phyloP scores from a whole-genome alignment of 148 eudicot species.

The Rhododendron simsii region DNA sequence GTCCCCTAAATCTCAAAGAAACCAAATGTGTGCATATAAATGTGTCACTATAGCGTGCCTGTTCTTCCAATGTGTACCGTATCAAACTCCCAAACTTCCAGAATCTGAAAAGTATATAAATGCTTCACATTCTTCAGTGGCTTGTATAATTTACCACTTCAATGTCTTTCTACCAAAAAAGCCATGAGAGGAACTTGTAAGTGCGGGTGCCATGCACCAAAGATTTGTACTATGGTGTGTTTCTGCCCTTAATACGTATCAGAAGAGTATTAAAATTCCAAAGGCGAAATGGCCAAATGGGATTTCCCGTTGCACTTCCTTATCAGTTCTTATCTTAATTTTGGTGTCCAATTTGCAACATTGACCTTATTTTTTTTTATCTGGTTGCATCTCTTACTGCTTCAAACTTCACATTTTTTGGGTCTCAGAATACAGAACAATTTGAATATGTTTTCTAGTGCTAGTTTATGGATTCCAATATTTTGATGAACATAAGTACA shows the following conservation, averaged over 20 bases:
- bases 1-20: no score
- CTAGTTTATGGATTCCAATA: no score
- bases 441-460: no score
- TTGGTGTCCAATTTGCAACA: not conserved
- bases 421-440: no score
- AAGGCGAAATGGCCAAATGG: not conserved
- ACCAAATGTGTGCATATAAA: no score
- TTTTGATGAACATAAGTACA: no score
- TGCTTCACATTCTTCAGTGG: conserved; percentile 17
- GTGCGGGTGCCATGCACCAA: no score
- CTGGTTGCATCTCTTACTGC: not conserved
- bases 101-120: not conserved
- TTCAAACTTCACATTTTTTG: not conserved
- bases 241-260: no score
- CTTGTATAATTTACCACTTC: conserved; percentile 42
- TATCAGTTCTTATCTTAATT: not conserved
- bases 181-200: no score
- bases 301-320: conserved; percentile 1
- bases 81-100: not conserved
- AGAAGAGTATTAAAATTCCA: not conserved
- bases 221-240: no score
- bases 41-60: no score
- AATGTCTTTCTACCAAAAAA: conserved; percentile 39
- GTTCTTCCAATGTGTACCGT: not conserved
- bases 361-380: no score